Conservation (phyloP, 306 rosid genomes). For the Vicia sativa region DNA sequence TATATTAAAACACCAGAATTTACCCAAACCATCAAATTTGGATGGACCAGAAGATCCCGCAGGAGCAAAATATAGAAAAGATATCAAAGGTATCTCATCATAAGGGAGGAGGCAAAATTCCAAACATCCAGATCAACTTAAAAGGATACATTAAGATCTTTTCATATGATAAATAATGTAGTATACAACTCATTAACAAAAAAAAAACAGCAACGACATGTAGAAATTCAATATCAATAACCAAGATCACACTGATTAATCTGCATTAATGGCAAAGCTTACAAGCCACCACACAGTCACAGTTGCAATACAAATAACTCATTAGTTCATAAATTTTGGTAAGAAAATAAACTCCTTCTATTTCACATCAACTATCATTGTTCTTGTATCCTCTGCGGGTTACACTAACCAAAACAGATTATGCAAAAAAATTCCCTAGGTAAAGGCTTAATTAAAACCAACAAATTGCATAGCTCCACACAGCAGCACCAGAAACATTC, state of each 20-base stretch:
- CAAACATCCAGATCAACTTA: conserved; percentile 13
- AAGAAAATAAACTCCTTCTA: conserved; percentile 5
- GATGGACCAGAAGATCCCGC: conserved; percentile 26
- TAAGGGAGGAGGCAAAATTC: neutral
- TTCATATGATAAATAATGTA: neutral
- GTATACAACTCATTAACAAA: conserved; percentile 18
- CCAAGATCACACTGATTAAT: conserved; percentile 23
- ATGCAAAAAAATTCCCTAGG: conserved; percentile 2
- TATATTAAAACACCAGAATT: conserved; percentile 8
- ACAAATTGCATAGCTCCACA: conserved; percentile 3
- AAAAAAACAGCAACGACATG: conserved; percentile 20
- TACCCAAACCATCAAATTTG: conserved; percentile 10
- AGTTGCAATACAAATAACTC: conserved; percentile 13
- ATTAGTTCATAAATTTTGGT: conserved; percentile 7
- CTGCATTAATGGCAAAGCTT: conserved; percentile 13
- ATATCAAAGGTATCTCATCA: conserved; percentile 23
- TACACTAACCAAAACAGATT: conserved; percentile 18
- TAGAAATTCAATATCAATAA: neutral
- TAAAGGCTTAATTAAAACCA: conserved; percentile 29
- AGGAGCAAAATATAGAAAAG: neutral
- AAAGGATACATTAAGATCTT: conserved; percentile 19
- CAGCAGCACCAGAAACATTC: conserved; percentile 12
- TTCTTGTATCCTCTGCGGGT: conserved; percentile 1
- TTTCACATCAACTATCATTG: conserved; percentile 15
- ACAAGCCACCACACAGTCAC: conserved; percentile 14